Evolutionary conservation across 1,139 yeast genomes (phyloP), one percentile per base, ranked within the genome.

Genomic region (Debaryomyces fabryi): DNA sequence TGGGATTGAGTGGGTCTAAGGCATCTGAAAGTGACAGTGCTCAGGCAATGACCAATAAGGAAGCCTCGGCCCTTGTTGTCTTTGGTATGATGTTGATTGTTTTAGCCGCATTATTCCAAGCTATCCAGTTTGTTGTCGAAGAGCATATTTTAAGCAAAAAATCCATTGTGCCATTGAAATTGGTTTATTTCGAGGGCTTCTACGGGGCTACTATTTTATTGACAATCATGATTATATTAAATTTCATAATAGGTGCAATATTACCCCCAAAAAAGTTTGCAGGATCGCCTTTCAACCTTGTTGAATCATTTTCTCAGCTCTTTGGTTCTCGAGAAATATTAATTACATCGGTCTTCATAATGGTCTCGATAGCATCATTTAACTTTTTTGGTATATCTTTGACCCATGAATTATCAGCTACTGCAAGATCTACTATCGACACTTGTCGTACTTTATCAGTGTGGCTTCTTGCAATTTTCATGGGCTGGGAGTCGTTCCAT

Each of bases 401-500:
- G 40, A 88, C 96, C 2, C 77, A 80, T 45, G 68, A 71, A 45
- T 65, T 87, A 46, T 83, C 88, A 46, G 96, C 96, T 32, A 88
- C 96, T 0, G 78, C 93, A 2, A 75, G 96, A 60, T 83, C 91
- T 16, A 88, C 96, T 1, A 80, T 88, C 41, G 96, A 88, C 60
- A 85, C 92, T 0, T 85, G 88, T 53, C 76, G 96, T 58, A 88
- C 96, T 0, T 68, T 87, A 38, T 69, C 86, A 36, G 92, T 88
- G 18, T 88, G 96, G 96, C 45, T 83, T 1, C 77, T 86, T n/a
- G 89, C 95, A 0, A 69, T 88, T 49, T 47, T 68, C n/a, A 63
- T 88, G 57, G 95, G 95, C 3, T 88, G 96, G 96, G 96, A 88
- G 65, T 58, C 73, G 0, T 88, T 87, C 68, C 74, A 76, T 32